Evolutionary conservation across 23 red algal species (phyloP), one percentile per base, ranked within the genome.

Genomic region (Cyanidium caldarium): DNA sequence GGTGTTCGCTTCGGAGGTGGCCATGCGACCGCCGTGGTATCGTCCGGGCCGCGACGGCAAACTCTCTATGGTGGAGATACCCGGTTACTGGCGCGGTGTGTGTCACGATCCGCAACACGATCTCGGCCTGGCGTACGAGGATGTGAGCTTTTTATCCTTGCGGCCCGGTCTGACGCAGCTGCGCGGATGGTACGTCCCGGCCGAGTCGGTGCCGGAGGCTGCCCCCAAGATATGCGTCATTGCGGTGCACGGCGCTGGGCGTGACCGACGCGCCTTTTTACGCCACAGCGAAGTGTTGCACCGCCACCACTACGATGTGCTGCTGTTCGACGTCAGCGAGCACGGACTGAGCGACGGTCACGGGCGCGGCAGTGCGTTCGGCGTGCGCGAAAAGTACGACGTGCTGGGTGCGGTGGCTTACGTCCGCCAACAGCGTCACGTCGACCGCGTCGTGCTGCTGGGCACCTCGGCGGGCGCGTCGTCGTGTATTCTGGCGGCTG

Each of bases 11-110:
- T 72, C 82, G 2, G 82, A 94, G 57, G 82, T 94, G 14, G 78
- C 82, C 17, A 94, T 94, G 89, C 69, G 83, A 19, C 89, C 89
- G 43, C 82, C 89, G 14, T 94, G 89, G 82, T 83, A 87, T 69
- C 70, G 70, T 46, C 29, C 44, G 1, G 70, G 70, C 13, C 42
- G 19, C 16, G 72, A 73, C 56, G 44, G 46, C 16, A 46, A 76
- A 10, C 79, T 94, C 2, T 46, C 75, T 10, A 31, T 76, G 12
- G 73, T 74, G 28, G 71, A 75, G n/a, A 58, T 74, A 3, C 89
- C 89, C 1, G 56, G 73, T 14, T 94, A 94, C 71, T 94, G 89
- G 89, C 45, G 66, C 37, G 46, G 73, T 33, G 69, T 78, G 26
- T 73, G 80, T 45, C 89, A 87, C 65, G 79, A 94, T 56, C 89